Evolutionary conservation across 2,329 filamentous ascomycete genomes (phyloP).

Genomic region (Exserohilum turcica): DNA sequence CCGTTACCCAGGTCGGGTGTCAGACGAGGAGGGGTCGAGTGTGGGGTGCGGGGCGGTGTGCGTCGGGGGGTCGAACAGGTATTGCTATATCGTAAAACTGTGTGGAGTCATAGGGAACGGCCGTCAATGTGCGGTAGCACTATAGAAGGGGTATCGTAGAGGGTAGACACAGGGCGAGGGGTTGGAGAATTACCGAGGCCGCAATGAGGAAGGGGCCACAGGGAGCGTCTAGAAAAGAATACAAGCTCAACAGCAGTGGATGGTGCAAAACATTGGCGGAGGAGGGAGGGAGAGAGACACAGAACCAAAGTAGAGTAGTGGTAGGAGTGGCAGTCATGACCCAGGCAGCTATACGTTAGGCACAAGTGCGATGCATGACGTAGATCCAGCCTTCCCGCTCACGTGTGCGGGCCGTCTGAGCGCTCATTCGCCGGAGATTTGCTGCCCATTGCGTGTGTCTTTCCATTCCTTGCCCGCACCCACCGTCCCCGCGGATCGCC

Average conservation of each 20-base stretch:
- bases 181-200: slow-evolving; percentile 22
- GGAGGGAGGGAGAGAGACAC: slow-evolving; percentile 14
- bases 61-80: slow-evolving; percentile 27
- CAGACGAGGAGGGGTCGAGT: slow-evolving; percentile 13
- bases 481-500: slow-evolving; percentile 8
- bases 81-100: slow-evolving; percentile 39
- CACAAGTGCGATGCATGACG: slow-evolving; percentile 44
- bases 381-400: slow-evolving; percentile 32
- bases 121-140: slow-evolving; percentile 21
- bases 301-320: slow-evolving; percentile 29
- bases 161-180: slow-evolving; percentile 33
- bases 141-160: slow-evolving; percentile 30
- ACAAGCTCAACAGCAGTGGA: slow-evolving; percentile 24
- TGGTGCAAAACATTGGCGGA: slow-evolving; percentile 19
- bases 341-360: slow-evolving; percentile 39
- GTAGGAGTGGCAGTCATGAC: slow-evolving; percentile 30
- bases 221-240: slow-evolving; percentile 29
- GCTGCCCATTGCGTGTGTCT: slow-evolving; percentile 15
- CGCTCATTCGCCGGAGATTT: slow-evolving; percentile 30
- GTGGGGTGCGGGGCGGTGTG: slow-evolving; percentile 19
- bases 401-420: slow-evolving; percentile 32
- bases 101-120: slow-evolving; percentile 41
- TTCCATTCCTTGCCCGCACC: slow-evolving; percentile 14
- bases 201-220: slow-evolving; percentile 15
- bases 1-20: slow-evolving; percentile 73